Evolutionary conservation across 78 protist genomes (phyloP).

Genomic region (Dictyostelium discoideum): DNA sequence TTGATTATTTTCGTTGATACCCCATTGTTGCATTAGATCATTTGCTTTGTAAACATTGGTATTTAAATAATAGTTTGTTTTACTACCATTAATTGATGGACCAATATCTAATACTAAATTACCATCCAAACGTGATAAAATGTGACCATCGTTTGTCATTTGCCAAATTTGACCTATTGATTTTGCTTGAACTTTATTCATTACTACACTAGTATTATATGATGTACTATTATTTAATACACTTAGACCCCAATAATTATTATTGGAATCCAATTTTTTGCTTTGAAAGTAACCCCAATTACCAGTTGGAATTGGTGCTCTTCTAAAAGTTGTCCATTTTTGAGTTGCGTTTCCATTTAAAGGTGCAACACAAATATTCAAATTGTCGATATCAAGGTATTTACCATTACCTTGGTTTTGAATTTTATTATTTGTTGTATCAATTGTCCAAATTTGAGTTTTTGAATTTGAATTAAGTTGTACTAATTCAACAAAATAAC

Average conservation of each 20-base stretch:
- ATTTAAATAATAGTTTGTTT: neutral
- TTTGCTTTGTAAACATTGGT: neutral
- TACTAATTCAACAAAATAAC: neutral
- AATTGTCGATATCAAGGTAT: neutral
- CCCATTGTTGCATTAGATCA: neutral
- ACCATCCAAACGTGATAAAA: neutral
- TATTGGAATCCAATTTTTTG: neutral
- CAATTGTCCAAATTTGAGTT: neutral
- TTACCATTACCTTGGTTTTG: neutral
- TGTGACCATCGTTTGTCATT: slow-evolving; percentile 13
- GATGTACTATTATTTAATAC: neutral
- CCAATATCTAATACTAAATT: neutral
- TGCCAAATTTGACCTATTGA: slow-evolving; percentile 6
- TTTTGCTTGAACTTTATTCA: neutral
- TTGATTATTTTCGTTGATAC: neutral
- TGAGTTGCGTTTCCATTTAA: neutral
- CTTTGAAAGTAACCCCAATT: neutral
- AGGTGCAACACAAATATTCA: neutral
- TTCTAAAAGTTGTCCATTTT: neutral
- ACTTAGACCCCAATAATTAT: neutral
- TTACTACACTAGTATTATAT: neutral
- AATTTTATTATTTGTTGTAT: neutral
- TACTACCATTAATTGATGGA: no score
- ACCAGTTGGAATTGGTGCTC: neutral
- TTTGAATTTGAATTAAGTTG: neutral